These are phyloP conservation scores for Thelonectria rubi DNA, from an alignment of 2,329 filamentous ascomycete species.

Conservation along the genomic window DNA sequence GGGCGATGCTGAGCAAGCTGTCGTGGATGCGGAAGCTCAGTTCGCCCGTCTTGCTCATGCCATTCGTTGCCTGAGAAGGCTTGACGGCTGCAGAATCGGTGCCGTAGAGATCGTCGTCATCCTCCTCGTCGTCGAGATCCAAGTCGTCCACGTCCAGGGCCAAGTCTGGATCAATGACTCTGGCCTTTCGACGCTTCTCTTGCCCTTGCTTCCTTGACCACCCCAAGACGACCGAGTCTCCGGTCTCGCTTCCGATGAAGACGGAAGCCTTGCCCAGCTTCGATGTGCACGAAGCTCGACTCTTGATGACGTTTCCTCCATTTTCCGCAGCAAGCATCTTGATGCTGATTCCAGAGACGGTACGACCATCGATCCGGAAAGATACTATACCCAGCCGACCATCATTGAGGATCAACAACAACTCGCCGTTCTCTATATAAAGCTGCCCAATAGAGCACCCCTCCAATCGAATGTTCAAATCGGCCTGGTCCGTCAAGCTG, in stretches of 20 bases:
- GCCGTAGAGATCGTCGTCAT: slow-evolving; percentile 68
- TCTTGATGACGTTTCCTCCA: slow-evolving; percentile 70
- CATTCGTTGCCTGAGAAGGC: slow-evolving; percentile 50
- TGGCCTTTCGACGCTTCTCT: slow-evolving; percentile 71
- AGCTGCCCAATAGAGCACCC: slow-evolving; percentile 80
- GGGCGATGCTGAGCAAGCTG: slow-evolving; percentile 77
- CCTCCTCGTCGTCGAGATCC: slow-evolving; percentile 67
- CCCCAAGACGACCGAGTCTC: slow-evolving; percentile 82
- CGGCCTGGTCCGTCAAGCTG: slow-evolving; percentile 84
- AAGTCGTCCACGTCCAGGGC: slow-evolving; percentile 61
- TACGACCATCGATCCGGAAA: slow-evolving; percentile 89
- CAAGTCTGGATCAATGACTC: slow-evolving; percentile 63
- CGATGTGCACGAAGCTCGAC: slow-evolving; percentile 73
- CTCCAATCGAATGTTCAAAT: slow-evolving; percentile 82
- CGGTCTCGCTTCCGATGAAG: slow-evolving; percentile 86
- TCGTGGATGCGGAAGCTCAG: slow-evolving; percentile 83
- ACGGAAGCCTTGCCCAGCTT: slow-evolving; percentile 73
- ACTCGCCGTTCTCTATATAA: slow-evolving; percentile 79
- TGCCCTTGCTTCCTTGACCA: slow-evolving; percentile 76
- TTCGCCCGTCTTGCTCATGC: slow-evolving; percentile 64
- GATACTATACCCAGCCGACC: slow-evolving; percentile 79
- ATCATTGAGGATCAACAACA: slow-evolving; percentile 82
- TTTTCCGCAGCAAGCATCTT: slow-evolving; percentile 69
- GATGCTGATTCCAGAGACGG: slow-evolving; percentile 86
- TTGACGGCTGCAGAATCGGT: slow-evolving; percentile 72